These are phyloP conservation scores for Alternaria brassicicola DNA, from an alignment of 2,329 filamentous ascomycete genomes.

Conservation along the genomic window DNA sequence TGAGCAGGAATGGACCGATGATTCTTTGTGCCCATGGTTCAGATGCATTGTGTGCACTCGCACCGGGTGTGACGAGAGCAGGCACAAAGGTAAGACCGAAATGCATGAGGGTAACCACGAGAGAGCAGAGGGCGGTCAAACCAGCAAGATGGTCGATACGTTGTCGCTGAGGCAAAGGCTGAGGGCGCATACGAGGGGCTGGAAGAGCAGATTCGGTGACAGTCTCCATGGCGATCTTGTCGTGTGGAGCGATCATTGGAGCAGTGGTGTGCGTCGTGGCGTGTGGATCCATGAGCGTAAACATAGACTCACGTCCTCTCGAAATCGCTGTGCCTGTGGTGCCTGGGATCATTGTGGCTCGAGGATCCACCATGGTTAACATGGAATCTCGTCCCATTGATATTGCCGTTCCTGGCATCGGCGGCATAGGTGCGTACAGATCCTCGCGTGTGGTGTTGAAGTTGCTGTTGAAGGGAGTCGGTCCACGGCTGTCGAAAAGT, in stretches of 20 bases:
- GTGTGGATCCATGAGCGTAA: constrained; percentile 18
- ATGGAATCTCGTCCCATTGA: constrained; percentile 16
- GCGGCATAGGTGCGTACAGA: constrained; percentile 6
- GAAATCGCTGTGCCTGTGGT: not conserved
- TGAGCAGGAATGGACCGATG: constrained; percentile 53
- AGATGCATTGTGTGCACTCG: constrained; percentile 47
- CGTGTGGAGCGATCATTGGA: constrained; percentile 2
- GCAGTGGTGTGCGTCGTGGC: not conserved
- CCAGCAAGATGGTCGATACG: constrained; percentile 57
- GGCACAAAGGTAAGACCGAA: constrained; percentile 55
- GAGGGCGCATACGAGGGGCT: constrained; percentile 36
- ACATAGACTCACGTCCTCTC: constrained; percentile 20
- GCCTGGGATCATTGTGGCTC: not conserved
- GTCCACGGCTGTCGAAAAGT: constrained; percentile 30
- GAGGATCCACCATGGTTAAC: constrained; percentile 21
- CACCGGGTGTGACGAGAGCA: constrained; percentile 43
- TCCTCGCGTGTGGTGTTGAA: constrained; percentile 25
- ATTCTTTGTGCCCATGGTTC: constrained; percentile 53
- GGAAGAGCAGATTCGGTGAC: constrained; percentile 40
- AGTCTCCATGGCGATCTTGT: constrained; percentile 39
- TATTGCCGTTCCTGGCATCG: not conserved
- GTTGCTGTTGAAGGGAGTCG: constrained; percentile 30
- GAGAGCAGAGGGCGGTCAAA: constrained; percentile 52
- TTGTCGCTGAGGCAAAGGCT: constrained; percentile 31
- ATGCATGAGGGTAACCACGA: constrained; percentile 55